phyloP scores from a whole-genome alignment of 2,329 filamentous ascomycete genomes.

The Ceratocystis lukuohia region DNA sequence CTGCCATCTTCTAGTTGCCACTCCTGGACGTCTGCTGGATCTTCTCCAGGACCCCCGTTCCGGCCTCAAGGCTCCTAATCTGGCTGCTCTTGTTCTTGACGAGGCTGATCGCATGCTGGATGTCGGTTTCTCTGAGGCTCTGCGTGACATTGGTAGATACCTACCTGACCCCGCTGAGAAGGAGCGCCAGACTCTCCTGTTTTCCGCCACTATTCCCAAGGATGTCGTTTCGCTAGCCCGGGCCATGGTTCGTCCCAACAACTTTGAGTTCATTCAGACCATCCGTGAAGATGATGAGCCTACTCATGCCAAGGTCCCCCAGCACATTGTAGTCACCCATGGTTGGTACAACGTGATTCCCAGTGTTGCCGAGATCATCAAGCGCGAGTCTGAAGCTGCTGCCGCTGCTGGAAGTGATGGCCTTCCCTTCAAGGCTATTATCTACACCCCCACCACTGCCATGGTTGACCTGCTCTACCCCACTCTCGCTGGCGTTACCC shows the following conservation, averaged over 20 bases:
- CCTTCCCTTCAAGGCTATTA: slow-evolving; percentile 82
- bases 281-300: slow-evolving; percentile 67
- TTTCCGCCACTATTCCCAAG: slow-evolving; percentile 81
- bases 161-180: slow-evolving; percentile 52
- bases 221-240: slow-evolving; percentile 71
- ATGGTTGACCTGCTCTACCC: slow-evolving; percentile 39
- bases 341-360: slow-evolving; percentile 68
- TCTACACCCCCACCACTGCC: slow-evolving; percentile 74
- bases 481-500: slow-evolving; percentile 38
- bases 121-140: slow-evolving; percentile 64
- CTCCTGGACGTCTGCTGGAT: slow-evolving; percentile 77
- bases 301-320: slow-evolving; percentile 74
- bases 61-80: slow-evolving; percentile 58
- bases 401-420: slow-evolving; percentile 26
- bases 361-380: slow-evolving; percentile 60
- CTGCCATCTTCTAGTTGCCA: slow-evolving; percentile 81
- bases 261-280: slow-evolving; percentile 87
- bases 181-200: slow-evolving; percentile 80
- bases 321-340: slow-evolving; percentile 54
- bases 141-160: slow-evolving; percentile 44
- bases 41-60: slow-evolving; percentile 53
- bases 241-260: slow-evolving; percentile 57
- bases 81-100: slow-evolving; percentile 87
- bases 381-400: slow-evolving; percentile 41
- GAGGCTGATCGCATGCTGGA: slow-evolving; percentile 98